Percentiles rank a stretch among this genome's conserved stretches.
phyloP scores from a whole-genome alignment of 164 flowering plant genomes.

The Berberis thunbergii region DNA sequence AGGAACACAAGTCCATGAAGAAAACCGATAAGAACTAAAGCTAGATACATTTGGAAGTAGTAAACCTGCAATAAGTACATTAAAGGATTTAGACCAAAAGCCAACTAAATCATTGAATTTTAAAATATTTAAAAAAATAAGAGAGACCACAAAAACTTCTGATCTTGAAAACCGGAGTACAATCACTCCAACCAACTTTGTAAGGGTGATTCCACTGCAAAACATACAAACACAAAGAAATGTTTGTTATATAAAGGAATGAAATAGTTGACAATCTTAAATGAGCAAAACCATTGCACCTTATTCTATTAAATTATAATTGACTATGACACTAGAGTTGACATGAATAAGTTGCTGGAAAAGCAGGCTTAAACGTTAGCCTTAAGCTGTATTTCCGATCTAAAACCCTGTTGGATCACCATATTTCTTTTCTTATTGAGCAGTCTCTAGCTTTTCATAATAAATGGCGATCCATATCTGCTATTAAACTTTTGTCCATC shows the following conservation, averaged over 20 bases:
- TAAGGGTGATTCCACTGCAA: slow-evolving; percentile 91
- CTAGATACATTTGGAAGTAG: slow-evolving; percentile 92
- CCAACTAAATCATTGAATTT: neutral
- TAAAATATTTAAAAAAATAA: neutral
- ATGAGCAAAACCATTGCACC: too few relatives aligned
- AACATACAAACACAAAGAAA: slow-evolving; percentile 1
- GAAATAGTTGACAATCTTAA: too few relatives aligned
- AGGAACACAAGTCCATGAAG: slow-evolving; percentile 85
- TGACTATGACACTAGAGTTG: too few relatives aligned
- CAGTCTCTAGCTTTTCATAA: too few relatives aligned
- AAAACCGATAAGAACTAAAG: slow-evolving; percentile 80
- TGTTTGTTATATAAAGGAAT: neutral
- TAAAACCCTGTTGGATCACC: too few relatives aligned
- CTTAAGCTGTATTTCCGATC: too few relatives aligned
- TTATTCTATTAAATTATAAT: too few relatives aligned
- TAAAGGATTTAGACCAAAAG: neutral
- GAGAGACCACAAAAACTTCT: slow-evolving; percentile 84
- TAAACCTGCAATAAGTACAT: slow-evolving; percentile 59
- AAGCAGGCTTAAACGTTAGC: too few relatives aligned
- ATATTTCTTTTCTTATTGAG: too few relatives aligned
- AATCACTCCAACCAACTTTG: slow-evolving; percentile 90
- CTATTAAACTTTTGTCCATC: neutral
- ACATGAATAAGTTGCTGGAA: too few relatives aligned
- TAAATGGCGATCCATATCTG: too few relatives aligned
- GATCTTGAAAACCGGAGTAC: slow-evolving; percentile 80